Conservation (phyloP, 768 basidiomycete genomes). For the Fomitopsis serialis region DNA sequence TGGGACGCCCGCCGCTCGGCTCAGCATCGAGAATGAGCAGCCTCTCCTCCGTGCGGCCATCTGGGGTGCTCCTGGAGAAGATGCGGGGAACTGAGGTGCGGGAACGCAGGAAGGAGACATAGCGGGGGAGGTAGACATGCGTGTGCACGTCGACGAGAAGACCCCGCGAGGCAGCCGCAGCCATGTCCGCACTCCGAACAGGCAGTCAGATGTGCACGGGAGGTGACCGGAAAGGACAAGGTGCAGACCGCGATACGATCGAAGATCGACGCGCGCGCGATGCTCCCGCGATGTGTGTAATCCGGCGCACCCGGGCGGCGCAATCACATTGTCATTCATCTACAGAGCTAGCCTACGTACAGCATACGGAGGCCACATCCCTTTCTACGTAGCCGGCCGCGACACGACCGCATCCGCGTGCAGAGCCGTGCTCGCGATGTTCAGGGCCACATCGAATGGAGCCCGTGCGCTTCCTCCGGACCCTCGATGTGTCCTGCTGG, state of each 20-base stretch:
- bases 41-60: constrained; percentile 56
- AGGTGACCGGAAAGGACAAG: neutral
- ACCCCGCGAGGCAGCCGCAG: constrained; percentile 15
- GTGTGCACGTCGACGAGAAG: constrained; percentile 80
- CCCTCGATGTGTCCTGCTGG: too few species aligned
- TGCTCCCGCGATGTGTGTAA: neutral
- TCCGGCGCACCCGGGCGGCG: neutral
- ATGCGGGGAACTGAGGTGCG: constrained; percentile 66
- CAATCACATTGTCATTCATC: neutral
- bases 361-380: too few species aligned
- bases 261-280: neutral
- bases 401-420: too few species aligned
- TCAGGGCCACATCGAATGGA: too few species aligned
- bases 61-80: constrained; percentile 38
- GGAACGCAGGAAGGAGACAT: constrained; percentile 62
- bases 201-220: neutral
- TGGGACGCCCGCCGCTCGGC: constrained; percentile 72
- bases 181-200: neutral
- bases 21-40: constrained; percentile 77
- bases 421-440: too few species aligned
- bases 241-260: neutral
- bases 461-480: too few species aligned
- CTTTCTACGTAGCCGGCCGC: too few species aligned
- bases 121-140: constrained; percentile 80
- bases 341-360: neutral